Base-by-base conservation (phyloP, 2,329 filamentous ascomycete species). In the Pseudogymnoascus sp. region DNA sequence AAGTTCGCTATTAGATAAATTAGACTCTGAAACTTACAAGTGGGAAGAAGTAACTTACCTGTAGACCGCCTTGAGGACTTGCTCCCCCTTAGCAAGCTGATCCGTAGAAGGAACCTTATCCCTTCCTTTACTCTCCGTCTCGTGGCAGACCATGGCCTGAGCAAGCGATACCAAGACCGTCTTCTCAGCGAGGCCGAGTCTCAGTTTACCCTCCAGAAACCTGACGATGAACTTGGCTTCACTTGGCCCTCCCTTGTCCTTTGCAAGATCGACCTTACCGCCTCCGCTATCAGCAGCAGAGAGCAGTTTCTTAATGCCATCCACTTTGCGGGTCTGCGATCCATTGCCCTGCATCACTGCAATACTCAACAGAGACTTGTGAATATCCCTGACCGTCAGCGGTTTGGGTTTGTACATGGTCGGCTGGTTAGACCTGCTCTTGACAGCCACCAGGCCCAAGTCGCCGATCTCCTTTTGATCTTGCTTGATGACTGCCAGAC, bases 361-460 rank as follows among this genome's bases (percentile, higher is more conserved):
- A 73, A 99, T 96, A 36, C 83, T 85, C 81, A 98, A 90, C 37
- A 99, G 77, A 1, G 91, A 90, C 73, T 95, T 88, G 71, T 96
- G 92, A 1, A 99, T 93, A 28, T 89, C 92, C 64, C 84, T 85
- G 1, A 99, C 83, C 0, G 93, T 97, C 70, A 99, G 79, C 28
- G 93, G 82, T 77, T 96, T 97, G 2, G 93, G 95, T 76, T 96
- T 96, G 81, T 98, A 97, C 92, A 99, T 97, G 21, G 95, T 98
- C 10, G 91, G 91, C 73, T 99, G 95, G 54, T 93, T 98, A 13
- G 90, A 91, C 76, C 93, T 86, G 78, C 92, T 97, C 80, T 98
- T 97, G 60, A 96, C 91, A 48, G 95, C 95, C 1, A 99, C 93
- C 36, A 98, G 80, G 10, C 95, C 95, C 10, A 99, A 82, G 75